These are phyloP conservation scores for Begonia loranthoides DNA, from an alignment of 306 rosid species.

Conservation along the genomic window DNA sequence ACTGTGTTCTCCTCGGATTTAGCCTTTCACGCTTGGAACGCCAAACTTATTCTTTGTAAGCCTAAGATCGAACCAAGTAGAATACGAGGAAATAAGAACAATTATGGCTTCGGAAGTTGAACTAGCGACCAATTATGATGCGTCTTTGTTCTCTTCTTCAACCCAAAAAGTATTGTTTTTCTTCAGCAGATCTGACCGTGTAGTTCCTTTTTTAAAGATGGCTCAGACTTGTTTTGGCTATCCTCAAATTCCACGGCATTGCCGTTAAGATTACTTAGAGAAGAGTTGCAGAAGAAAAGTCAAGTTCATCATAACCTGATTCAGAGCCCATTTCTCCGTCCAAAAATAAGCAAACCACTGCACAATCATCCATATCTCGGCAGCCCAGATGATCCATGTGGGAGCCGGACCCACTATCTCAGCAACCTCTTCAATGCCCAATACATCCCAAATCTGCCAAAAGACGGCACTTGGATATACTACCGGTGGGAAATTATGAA, in stretches of 20 bases:
- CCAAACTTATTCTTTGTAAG: no score
- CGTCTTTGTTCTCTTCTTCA: slow-evolving; percentile 3
- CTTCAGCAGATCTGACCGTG: slow-evolving; percentile 83
- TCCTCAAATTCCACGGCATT: slow-evolving; percentile 77
- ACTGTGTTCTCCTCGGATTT: no score
- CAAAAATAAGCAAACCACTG: slow-evolving; percentile 76
- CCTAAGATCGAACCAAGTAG: no score
- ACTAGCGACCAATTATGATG: no score
- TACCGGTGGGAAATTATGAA: neutral
- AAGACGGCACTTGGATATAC: neutral
- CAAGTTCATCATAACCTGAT: slow-evolving; percentile 78
- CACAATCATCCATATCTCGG: slow-evolving; percentile 79
- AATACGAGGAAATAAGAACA: no score
- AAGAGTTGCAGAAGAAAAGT: slow-evolving; percentile 79
- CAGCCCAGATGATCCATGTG: slow-evolving; percentile 61
- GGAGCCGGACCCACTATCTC: slow-evolving; percentile 68
- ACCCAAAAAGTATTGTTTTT: slow-evolving; percentile 4
- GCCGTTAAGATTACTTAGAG: slow-evolving; percentile 75
- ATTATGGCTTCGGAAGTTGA: no score
- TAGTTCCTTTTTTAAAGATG: slow-evolving; percentile 72
- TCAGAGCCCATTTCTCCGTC: slow-evolving; percentile 93
- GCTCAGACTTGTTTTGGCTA: slow-evolving; percentile 67
- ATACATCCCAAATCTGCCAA: slow-evolving; percentile 86
- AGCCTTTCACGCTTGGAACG: no score
- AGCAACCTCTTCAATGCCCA: slow-evolving; percentile 88